phyloP scores from a whole-genome alignment of 306 rosid species.

The Citrullus amarus region DNA sequence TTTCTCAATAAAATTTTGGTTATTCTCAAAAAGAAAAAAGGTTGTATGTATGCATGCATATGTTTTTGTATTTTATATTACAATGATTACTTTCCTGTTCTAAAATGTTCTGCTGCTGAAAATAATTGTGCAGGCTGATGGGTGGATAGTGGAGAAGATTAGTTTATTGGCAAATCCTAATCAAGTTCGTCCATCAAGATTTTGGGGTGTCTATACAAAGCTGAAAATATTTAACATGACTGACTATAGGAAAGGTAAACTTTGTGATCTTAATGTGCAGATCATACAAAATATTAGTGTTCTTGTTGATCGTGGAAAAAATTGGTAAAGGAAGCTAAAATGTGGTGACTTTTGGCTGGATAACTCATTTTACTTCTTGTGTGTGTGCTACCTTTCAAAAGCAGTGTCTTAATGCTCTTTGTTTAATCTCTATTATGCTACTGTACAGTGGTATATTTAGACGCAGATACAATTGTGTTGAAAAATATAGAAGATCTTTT shows the following conservation, averaged over 20 bases:
- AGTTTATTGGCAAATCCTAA: conserved; percentile 89
- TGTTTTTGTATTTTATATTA: neutral
- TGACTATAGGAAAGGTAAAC: conserved; percentile 69
- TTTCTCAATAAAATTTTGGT: neutral
- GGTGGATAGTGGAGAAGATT: conserved; percentile 90
- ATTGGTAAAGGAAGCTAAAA: neutral
- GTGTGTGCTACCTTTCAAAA: neutral
- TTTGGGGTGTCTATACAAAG: conserved; percentile 99
- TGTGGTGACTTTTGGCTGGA: neutral
- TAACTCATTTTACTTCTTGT: neutral
- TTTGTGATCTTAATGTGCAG: neutral
- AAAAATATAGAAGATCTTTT: conserved; percentile 84
- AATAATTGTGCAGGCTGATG: conserved; percentile 63
- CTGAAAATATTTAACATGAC: conserved; percentile 94
- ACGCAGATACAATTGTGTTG: conserved; percentile 90
- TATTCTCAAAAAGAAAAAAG: neutral
- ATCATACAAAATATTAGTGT: neutral
- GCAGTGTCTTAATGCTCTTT: neutral
- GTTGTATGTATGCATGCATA: neutral
- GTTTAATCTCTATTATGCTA: conserved; percentile 9
- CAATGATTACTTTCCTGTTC: conserved; percentile 10
- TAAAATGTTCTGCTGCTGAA: conserved; percentile 4
- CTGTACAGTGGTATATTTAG: conserved; percentile 90
- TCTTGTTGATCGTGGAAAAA: neutral
- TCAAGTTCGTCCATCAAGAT: conserved; percentile 80